Percentiles rank a stretch among this genome's conserved stretches.
phyloP scores from a whole-genome alignment of 2,329 filamentous ascomycete species.

The Fulvia fulva region DNA sequence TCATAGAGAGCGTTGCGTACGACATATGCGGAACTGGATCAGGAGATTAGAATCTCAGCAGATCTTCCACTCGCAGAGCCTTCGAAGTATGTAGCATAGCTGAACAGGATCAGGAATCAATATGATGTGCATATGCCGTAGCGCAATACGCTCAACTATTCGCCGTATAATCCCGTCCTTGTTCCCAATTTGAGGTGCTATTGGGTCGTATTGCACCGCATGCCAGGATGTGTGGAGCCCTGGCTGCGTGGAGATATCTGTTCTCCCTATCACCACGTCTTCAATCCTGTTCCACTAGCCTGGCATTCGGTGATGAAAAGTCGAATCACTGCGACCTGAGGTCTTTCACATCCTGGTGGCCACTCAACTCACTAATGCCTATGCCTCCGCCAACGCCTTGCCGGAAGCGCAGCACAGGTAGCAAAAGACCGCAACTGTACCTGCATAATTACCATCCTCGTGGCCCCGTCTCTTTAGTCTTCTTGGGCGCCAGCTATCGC shows the following conservation, averaged over 20 bases:
- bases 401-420: not conserved
- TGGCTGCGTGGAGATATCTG: no score
- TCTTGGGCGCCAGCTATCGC: slow-evolving; percentile 20
- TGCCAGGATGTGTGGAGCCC: no score
- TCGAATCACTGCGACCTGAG: no score
- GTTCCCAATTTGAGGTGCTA: no score
- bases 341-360: no score
- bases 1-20: not conserved
- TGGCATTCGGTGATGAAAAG: no score
- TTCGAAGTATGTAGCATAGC: not conserved
- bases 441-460: not conserved
- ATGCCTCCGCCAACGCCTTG: slow-evolving; percentile 1
- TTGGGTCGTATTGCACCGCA: no score
- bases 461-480: not conserved
- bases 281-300: no score
- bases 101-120: not conserved
- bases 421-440: not conserved
- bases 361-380: no score
- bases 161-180: no score
- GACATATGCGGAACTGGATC: not conserved
- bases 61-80: not conserved
- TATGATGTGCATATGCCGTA: not conserved
- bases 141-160: no score
- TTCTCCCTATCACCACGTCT: no score
- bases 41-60: not conserved